Base-by-base conservation (phyloP, 768 basidiomycete genomes). In the Pleurotus tuber-regium region DNA sequence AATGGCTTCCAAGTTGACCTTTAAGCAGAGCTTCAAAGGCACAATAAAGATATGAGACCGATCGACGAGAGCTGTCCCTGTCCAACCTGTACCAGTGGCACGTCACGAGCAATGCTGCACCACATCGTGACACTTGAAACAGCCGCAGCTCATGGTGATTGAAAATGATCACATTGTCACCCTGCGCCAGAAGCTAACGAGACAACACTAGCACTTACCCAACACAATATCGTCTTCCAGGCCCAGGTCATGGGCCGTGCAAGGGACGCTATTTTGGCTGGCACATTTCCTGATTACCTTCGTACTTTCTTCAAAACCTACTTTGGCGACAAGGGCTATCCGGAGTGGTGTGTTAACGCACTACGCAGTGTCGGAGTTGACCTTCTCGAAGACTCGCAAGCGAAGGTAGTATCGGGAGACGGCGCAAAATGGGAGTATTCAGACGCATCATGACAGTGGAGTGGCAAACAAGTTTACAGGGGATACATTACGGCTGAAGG, bases 321-420 rank as follows among this genome's bases (percentile, higher is more conserved):
- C 65, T 96, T 90, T 60, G 84, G 80, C 5, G 75, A 82, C 50
- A 69, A 73, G n/a, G 87, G 86, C 8, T 92, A 93, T 63, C 92
- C 92, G 0, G 81, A 83, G 62, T 96, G 92, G 92, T 89, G 89
- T 59, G 82, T 95, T 1, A 87, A 91, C 60, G 93, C 92, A 9
- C 68, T 96, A 44, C 73, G 76, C 21, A 86, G 82, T 50, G 92
- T 96, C 10, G 88, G 88, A 0, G 89, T 96, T 0, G 91, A 96
- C 63, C 66, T 95, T 38, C 69, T 92, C 26, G 80, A 86, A 53
- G 80, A 76, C 19, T 60, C 69, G 24, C 63, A 76, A 21, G 65
- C 72, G 4, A 77, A 74, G 50, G 64, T 87, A 0, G 71, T 86
- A 28, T 63, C 77, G 8, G 89, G 88, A 2, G 73, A 71, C 36